Base-by-base conservation (phyloP, 495 filamentous ascomycete species). In the Cercophora samala region DNA sequence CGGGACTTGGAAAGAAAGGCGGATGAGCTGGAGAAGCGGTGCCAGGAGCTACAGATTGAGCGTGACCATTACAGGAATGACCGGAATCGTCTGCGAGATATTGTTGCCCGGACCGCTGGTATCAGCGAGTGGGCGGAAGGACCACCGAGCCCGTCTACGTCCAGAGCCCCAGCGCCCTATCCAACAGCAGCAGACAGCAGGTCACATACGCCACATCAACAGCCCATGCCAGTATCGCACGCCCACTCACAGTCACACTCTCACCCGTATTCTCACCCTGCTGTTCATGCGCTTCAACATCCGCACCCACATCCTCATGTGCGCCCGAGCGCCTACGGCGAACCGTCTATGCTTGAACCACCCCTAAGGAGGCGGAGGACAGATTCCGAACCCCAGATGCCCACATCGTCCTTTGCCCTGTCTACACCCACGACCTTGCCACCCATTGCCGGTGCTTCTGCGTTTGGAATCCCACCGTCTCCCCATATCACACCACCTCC, bases 31-130 rank as follows among this genome's bases (percentile, higher is more conserved):
- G 67, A 74, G 24, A 76, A 77, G 61, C 78, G 77, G 52, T 71
- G 79, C 19, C 83, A 86, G 15, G 81, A 84, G 22, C 65, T 89
- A 54, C 74, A 83, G 54, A 69, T 78, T 80, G 76, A 83, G 75
- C 68, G 75, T 17, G 80, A 84, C 13, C 76, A 76, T 65, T 82
- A 82, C 55, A 78, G 80, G 19, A 73, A 70, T 60, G 89, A 91
- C 64, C 79, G 89, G 51, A 85, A 91, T 69, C 87, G 88, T 60
- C 87, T 89, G 70, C 84, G 89, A n/a, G 87, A 91, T 19, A 77
- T 88, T 15, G 76, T 88, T 11, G 74, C 78, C 64, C 82, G 84
- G 67, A 84, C 85, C 9, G 80, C 85, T 1, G 80, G 82, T 19
- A 80, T 81, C 64, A 79, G 78, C 64, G 79, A 85, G 21, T 74